Base-by-base conservation (phyloP, 2,329 filamentous ascomycete species). In the Thermothelomyces thermophilus region DNA sequence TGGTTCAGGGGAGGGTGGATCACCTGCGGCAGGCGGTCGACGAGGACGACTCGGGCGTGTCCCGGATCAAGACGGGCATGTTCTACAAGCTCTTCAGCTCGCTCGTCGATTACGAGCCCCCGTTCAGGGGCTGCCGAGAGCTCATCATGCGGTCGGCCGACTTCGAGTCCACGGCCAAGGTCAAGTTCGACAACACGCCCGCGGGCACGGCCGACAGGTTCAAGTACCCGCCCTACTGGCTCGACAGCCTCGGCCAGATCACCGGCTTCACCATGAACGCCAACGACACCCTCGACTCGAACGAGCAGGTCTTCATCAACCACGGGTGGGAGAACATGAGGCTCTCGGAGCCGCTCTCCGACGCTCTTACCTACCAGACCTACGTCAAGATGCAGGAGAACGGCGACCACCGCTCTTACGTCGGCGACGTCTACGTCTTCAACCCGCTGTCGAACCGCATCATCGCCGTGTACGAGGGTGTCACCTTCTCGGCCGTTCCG, bases 181-280 rank as follows among this genome's bases (percentile, higher is more conserved):
- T 40, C 19, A 40, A 22, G 36, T 24, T 40, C 19, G 24, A 22
- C 19, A 40, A 22, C 19, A 22, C 19, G 1, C 11, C 19, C 36
- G 9, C 17, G 20, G 36, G 19, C 9, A 35, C 34, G 16, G 19
- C 19, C 17, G 36, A 5, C 9, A 5, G 5, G 36, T 40, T 5
- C 7, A 20, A 10, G 36, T 22, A 20, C 19, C 36, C 36, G 36
- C 36, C 36, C 9, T 22, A 20, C 17, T 33, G 11, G 16, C 28
- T 43, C 16, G 41, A 48, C 34, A 19, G 40, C 7, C 9, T 48
- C 2, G 33, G 22, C 6, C 47, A 77, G 80, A 56, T 77, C 73
- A 46, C 62, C 77, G 52, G 74, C 73, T 82, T 81, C 63, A 74
- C 80, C 49, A 70, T 80, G 62, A 82, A 82, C 55, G 76, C 70